These are phyloP conservation scores for Penicillium desertorum DNA, from an alignment of 495 filamentous ascomycete genomes.

Conservation along the genomic window DNA sequence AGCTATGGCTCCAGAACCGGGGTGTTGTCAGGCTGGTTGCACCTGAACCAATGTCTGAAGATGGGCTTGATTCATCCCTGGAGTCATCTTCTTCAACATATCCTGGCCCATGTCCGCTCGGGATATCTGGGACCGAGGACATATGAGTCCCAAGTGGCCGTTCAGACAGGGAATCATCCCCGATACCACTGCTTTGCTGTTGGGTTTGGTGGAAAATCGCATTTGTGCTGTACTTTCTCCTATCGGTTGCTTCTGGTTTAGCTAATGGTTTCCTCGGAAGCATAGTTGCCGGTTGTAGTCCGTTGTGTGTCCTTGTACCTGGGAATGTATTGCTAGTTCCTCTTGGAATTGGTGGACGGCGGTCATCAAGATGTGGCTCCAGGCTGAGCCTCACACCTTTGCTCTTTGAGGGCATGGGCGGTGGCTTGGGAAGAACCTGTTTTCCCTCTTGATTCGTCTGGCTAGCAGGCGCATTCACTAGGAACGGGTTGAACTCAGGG, in stretches of 20 bases:
- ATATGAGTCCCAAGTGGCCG: not conserved
- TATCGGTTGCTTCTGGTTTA: not conserved
- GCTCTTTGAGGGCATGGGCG: not conserved
- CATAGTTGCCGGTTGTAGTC: not conserved
- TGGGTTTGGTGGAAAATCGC: not conserved
- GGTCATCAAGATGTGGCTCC: not conserved
- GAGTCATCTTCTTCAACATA: not conserved
- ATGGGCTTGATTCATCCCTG: not conserved
- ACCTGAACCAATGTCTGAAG: not conserved
- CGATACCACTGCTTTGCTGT: not conserved
- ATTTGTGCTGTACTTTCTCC: not conserved
- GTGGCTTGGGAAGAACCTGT: not conserved
- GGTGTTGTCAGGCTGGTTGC: conserved; percentile 11
- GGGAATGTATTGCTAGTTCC: not conserved
- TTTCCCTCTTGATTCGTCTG: not conserved
- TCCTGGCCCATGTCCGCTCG: not conserved
- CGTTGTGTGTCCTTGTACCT: not conserved
- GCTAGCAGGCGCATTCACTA: not conserved
- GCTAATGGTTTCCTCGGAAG: not conserved
- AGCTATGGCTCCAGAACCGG: conserved; percentile 63
- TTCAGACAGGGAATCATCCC: not conserved
- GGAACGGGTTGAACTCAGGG: not conserved
- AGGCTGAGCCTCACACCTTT: not conserved
- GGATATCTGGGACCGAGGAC: not conserved
- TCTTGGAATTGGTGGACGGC: not conserved